These are phyloP conservation scores for Eutrema heterophyllum DNA, from an alignment of 345 rosid species.

Conservation along the genomic window DNA sequence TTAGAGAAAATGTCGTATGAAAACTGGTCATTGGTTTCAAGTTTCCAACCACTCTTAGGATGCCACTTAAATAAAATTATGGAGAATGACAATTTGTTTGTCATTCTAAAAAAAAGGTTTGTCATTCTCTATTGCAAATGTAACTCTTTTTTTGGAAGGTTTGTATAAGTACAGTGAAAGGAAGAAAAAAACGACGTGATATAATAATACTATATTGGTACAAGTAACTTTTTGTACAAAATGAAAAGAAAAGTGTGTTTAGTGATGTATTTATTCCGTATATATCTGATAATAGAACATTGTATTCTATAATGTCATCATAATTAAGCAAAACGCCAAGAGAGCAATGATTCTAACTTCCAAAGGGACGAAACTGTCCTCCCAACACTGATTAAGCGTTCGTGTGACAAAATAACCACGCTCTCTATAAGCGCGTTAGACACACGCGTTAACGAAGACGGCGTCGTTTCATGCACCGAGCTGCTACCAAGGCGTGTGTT, in stretches of 20 bases:
- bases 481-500: background rate
- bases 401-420: conserved; percentile 18
- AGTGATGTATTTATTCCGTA: conserved; percentile 16
- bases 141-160: background rate
- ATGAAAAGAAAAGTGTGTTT: conserved; percentile 5
- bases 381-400: conserved; percentile 20
- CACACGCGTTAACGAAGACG: background rate
- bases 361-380: conserved; percentile 28
- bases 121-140: background rate
- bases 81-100: background rate
- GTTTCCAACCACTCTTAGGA: background rate
- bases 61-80: background rate
- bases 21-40: background rate
- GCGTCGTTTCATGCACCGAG: background rate
- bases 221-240: background rate
- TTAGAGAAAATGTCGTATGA: background rate
- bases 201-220: background rate
- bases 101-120: no score
- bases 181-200: background rate
- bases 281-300: conserved; percentile 3
- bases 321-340: conserved; percentile 26
- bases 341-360: conserved; percentile 21
- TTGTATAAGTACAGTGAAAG: conserved; percentile 5
- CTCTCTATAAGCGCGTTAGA: background rate
- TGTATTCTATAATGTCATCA: conserved; percentile 25